Conservation (phyloP, 2,329 filamentous ascomycete genomes). For the Ophiobolus disseminans region DNA sequence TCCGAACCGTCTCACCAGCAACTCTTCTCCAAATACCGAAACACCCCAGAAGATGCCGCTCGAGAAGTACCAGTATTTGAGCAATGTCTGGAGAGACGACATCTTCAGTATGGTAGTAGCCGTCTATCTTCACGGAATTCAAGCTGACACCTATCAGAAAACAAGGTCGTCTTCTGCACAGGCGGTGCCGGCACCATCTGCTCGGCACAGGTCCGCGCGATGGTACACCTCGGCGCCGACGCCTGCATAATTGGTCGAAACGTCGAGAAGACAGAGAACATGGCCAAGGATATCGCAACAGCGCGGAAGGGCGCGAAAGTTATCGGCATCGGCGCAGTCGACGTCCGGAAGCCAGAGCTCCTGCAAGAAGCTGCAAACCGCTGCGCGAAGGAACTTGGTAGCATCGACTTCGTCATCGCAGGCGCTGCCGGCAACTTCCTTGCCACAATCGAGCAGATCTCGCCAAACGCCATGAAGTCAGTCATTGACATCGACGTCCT, state of each 20-base stretch:
- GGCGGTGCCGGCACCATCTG: conserved; percentile 94
- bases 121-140: not conserved
- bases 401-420: conserved; percentile 92
- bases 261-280: conserved; percentile 81
- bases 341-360: conserved; percentile 72
- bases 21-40: conserved; percentile 12
- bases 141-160: conserved; percentile 59
- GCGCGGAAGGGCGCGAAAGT: conserved; percentile 81
- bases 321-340: conserved; percentile 77
- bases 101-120: conserved; percentile 71
- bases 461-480: conserved; percentile 87
- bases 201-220: conserved; percentile 87
- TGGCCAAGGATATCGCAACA: conserved; percentile 81
- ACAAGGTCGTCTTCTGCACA: conserved; percentile 92
- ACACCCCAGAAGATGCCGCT: conserved; percentile 65
- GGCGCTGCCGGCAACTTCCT: conserved; percentile 97
- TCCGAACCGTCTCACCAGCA: no score
- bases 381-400: conserved; percentile 82
- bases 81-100: conserved; percentile 83
- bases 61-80: conserved; percentile 77
- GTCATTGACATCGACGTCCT: conserved; percentile 97
- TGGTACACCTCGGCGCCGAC: conserved; percentile 89
- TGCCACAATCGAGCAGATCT: conserved; percentile 80
- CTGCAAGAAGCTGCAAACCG: conserved; percentile 77
- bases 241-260: conserved; percentile 94